phyloP scores from a whole-genome alignment of 352 stramenopile genomes.

The Peronospora farinosa region DNA sequence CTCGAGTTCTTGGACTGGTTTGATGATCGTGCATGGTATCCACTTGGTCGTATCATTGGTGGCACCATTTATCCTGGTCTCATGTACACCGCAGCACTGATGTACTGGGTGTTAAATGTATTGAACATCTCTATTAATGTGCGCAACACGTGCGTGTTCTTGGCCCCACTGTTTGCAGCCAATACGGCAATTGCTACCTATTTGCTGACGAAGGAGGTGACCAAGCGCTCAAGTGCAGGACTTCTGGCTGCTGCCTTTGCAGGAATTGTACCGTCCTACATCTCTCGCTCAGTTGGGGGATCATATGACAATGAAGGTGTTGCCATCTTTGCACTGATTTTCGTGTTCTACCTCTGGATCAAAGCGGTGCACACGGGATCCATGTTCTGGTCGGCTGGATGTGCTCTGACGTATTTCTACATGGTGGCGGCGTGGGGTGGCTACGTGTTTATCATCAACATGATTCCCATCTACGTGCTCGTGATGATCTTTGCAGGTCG shows the following conservation, averaged over 20 bases:
- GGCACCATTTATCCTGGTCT: conserved; percentile 91
- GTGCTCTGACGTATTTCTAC: conserved; percentile 95
- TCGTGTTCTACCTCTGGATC: conserved; percentile 97
- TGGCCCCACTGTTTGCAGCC: conserved; percentile 86
- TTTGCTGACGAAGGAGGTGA: conserved; percentile 88
- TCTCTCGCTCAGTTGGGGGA: conserved; percentile 93
- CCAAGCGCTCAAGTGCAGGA: conserved; percentile 80
- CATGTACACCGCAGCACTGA: conserved; percentile 85
- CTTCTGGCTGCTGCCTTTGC: conserved; percentile 92
- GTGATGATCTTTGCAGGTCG: conserved; percentile 90
- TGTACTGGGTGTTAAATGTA: conserved; percentile 88
- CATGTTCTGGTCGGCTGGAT: conserved; percentile 78
- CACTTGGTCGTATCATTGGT: conserved; percentile 88
- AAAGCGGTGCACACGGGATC: conserved; percentile 88
- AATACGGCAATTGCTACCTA: conserved; percentile 87
- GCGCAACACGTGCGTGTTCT: conserved; percentile 89
- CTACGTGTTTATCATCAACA: conserved; percentile 99
- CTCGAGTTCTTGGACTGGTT: conserved; percentile 98
- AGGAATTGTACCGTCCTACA: conserved; percentile 94
- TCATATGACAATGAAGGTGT: conserved; percentile 98
- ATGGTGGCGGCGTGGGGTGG: conserved; percentile 94
- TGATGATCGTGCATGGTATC: conserved; percentile 93
- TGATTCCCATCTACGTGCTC: conserved; percentile 95
- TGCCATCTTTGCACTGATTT: conserved; percentile 95
- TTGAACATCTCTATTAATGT: conserved; percentile 91